Percentiles rank a stretch among this genome's conserved stretches.
Evolutionary conservation across 1,139 yeast species (phyloP).

Genomic region (Suhomyces bribrorum): DNA sequence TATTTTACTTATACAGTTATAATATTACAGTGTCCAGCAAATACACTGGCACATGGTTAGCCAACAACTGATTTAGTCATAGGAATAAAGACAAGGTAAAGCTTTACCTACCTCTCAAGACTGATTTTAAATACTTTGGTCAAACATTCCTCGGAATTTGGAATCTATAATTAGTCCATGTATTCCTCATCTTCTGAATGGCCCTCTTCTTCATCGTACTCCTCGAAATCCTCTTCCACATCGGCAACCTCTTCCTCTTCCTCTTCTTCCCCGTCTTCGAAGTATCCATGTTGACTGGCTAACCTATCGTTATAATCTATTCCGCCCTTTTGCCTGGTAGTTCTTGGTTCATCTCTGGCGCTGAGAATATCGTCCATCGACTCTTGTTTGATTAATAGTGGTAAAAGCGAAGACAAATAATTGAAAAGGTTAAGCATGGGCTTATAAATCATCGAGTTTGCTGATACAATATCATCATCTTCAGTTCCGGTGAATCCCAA

Average conservation of each 20-base stretch:
- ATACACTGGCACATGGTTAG: too few relatives aligned
- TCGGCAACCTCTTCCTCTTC: slow-evolving; percentile 18
- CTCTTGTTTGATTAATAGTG: slow-evolving; percentile 25
- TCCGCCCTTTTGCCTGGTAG: slow-evolving; percentile 18
- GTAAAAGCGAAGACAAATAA: slow-evolving; percentile 25
- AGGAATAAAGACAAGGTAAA: too few relatives aligned
- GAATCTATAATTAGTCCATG: slow-evolving; percentile 13
- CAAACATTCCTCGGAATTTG: too few relatives aligned
- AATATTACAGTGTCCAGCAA: slow-evolving; percentile 7
- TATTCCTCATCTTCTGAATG: slow-evolving; percentile 16
- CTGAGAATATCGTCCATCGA: slow-evolving; percentile 9
- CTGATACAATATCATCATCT: slow-evolving; percentile 18
- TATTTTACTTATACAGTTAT: slow-evolving; percentile 1
- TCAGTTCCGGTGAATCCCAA: slow-evolving; percentile 19
- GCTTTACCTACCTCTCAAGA: too few relatives aligned
- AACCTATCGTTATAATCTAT: slow-evolving; percentile 16
- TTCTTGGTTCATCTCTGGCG: slow-evolving; percentile 14
- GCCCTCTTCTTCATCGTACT: slow-evolving; percentile 15
- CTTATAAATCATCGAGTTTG: slow-evolving; percentile 27
- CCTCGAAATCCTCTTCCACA: slow-evolving; percentile 25
- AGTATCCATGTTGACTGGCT: slow-evolving; percentile 10
- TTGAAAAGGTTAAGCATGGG: slow-evolving; percentile 30
- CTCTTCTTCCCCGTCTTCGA: slow-evolving; percentile 17
- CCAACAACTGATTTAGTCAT: too few relatives aligned
- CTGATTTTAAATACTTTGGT: too few relatives aligned